Evolutionary conservation across 2,329 filamentous ascomycete species (phyloP), one percentile per base, ranked within the genome.

Genomic region (Chrysoporthe austroafricana): DNA sequence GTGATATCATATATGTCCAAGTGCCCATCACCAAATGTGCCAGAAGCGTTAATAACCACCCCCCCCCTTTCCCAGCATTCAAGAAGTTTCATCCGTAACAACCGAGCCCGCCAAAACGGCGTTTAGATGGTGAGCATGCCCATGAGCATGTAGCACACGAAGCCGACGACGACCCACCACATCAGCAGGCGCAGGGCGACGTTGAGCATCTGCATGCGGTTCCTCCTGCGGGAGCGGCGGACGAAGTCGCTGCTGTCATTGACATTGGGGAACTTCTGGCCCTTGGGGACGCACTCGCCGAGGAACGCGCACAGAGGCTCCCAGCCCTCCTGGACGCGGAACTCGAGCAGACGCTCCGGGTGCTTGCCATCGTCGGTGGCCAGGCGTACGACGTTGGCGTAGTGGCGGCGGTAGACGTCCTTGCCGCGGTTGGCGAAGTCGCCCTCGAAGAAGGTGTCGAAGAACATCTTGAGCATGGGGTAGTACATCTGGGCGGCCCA

Each of bases 381-480:
- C 34, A 74, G 54, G 48, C 68, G 71, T 70, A 73, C 42, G 76
- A 74, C 46, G 48, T 66, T 59, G 34, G 57, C 66, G 66, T 69
- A 69, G 66, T 70, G 69, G 36, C 69, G 69, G 61, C 79, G 77
- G 80, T 87, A 91, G 58, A 88, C 81, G 63, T 87, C 82, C 80
- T 90, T 91, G 74, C 88, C 89, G 68, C 85, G 81, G 75, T 85
- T 85, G 74, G 85, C 84, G 76, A 91, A 91, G 75, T 91, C 88
- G 62, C 86, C 87, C 70, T 87, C 83, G 82, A 90, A 91, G 78
- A 90, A 91, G 66, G 83, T 85, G 73, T 88, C 84, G 79, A 90
- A 91, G 81, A 91, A 90, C 77, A 89, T 90, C 76, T 84, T 83
- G 67, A 91, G 82, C 88, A 91, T 91, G 50, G 88, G 88, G 76